Percentiles rank a stretch among this genome's conserved stretches.
These are phyloP conservation scores for Colletotrichum tamarilloi DNA, from an alignment of 2,329 filamentous ascomycete species.

Conservation along the genomic window DNA sequence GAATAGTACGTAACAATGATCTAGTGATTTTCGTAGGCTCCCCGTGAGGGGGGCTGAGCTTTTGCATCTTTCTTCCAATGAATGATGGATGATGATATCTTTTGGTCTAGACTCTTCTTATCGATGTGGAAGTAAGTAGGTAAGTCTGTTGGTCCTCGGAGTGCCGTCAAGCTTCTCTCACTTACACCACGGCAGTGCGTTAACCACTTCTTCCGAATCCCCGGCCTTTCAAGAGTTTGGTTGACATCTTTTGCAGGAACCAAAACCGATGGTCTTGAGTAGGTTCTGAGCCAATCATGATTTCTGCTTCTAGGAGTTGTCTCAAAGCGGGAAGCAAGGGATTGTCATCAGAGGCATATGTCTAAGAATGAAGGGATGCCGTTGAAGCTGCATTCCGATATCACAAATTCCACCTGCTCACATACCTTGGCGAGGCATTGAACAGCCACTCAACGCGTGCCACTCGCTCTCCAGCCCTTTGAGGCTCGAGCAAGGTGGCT, in stretches of 20 bases:
- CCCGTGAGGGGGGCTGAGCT: too few species aligned
- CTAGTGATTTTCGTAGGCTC: too few species aligned
- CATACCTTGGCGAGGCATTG: background rate
- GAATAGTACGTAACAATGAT: too few species aligned
- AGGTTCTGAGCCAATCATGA: background rate
- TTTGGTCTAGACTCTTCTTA: too few species aligned
- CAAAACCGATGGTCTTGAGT: background rate
- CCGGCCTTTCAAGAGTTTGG: background rate
- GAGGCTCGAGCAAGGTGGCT: background rate
- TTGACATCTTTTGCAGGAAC: background rate
- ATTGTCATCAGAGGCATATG: background rate
- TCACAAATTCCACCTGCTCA: background rate
- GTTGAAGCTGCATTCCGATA: background rate
- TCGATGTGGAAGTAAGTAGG: too few species aligned
- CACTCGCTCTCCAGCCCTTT: too few species aligned
- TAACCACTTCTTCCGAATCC: background rate
- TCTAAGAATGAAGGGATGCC: conserved; percentile 1
- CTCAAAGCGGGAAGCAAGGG: background rate
- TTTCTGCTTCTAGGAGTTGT: background rate
- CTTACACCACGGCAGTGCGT: background rate
- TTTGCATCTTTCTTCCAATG: too few species aligned
- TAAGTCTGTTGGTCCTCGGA: background rate
- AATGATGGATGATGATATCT: too few species aligned
- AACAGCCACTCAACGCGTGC: background rate
- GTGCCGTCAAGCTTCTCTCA: background rate